Percentiles rank a stretch among this genome's conserved stretches.
These are phyloP conservation scores for Sarocladium kiliense DNA, from an alignment of 2,329 filamentous ascomycete species.

Conservation along the genomic window DNA sequence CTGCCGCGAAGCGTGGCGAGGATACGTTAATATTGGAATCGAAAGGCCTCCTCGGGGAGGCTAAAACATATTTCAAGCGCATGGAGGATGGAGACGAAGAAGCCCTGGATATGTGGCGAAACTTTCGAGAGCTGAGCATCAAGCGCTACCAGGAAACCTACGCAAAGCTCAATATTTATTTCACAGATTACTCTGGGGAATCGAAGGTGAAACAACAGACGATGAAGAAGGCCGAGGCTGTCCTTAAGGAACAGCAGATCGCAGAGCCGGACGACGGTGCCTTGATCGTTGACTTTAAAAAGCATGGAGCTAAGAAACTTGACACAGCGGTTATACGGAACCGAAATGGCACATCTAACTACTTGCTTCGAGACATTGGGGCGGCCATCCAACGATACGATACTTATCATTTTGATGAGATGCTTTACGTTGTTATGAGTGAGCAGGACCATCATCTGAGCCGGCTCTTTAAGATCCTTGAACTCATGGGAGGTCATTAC, in stretches of 20 bases:
- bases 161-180: conserved; percentile 53
- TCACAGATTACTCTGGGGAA: conserved; percentile 64
- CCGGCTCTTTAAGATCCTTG: conserved; percentile 23
- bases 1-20: conserved; percentile 39
- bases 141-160: conserved; percentile 54
- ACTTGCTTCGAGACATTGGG: conserved; percentile 65
- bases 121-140: conserved; percentile 55
- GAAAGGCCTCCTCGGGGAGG: conserved; percentile 41
- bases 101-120: conserved; percentile 51
- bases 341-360: conserved; percentile 58
- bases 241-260: conserved; percentile 53
- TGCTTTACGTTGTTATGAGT: conserved; percentile 33
- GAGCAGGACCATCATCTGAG: conserved; percentile 31
- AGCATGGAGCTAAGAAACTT: conserved; percentile 61
- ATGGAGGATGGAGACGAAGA: conserved; percentile 56
- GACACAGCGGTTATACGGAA: conserved; percentile 62
- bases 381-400: conserved; percentile 49
- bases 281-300: conserved; percentile 62
- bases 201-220: conserved; percentile 47
- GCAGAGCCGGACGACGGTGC: conserved; percentile 60
- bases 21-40: conserved; percentile 38
- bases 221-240: conserved; percentile 53
- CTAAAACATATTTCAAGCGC: conserved; percentile 56
- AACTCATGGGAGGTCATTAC: conserved; percentile 21
- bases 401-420: conserved; percentile 33